Base-by-base conservation (phyloP, 2,329 filamentous ascomycete genomes). In the Alternaria incomplexa region DNA sequence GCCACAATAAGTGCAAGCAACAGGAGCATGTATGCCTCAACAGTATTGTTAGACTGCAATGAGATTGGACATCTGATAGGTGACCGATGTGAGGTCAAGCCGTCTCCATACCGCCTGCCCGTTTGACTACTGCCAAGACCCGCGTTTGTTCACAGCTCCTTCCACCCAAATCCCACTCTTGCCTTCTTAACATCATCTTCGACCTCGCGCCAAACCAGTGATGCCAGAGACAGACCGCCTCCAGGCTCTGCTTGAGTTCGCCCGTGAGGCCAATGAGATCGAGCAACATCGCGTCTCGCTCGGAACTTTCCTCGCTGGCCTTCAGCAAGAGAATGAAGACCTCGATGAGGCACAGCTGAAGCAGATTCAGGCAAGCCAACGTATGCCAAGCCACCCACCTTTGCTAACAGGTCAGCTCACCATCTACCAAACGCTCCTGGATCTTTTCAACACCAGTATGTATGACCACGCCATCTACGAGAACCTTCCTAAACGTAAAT, bases 321-420 rank as follows among this genome's bases (percentile, higher is more conserved):
- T 62, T 15, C 55, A 43, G 11, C 9, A 43, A 12, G 44, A 59
- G 36, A 5, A 11, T 10, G 3, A 13, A 22, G 15, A 6, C 3
- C 7, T 17, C 2, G 15, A 45, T 12, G 50, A 25, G 44, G 45
- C 23, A 28, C 47, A 44, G 10, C 32, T 44, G 25, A 22, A 51
- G 15, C 32, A 50, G 13, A 46, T 40, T 10, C 45, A 46, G 45
- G 60, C 25, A 26, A 50, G 50, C 28, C 5, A 6, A 30, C 9
- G 8, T 26, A 13, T 10, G 1, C 17, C 32, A 11, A 26, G 12
- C 5, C 15, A 22, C 22, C 11, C 15, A 4, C 25, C 8, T 13
- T 46, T n/a, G 32, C 56, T 62, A 20, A 62, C 13, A 17, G 12
- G 10, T 23, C 10, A 62, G 60, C 55, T 62, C 9, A 15, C 56